Base-by-base conservation (phyloP, 169 alveolate genomes). In the Perkinsus chesapeaki region DNA sequence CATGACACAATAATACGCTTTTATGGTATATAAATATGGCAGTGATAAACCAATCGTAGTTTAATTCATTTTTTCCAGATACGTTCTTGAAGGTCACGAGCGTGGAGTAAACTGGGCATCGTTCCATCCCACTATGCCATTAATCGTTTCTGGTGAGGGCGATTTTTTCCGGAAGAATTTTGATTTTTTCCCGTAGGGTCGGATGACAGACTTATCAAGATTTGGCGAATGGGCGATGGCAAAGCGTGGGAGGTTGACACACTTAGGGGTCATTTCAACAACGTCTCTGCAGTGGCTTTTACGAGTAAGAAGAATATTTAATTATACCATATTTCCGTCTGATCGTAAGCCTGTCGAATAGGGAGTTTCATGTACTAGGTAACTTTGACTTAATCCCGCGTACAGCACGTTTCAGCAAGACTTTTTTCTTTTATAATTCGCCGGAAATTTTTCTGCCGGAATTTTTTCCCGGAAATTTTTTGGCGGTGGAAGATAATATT, bases 71-170 rank as follows among this genome's bases (percentile, higher is more conserved):
- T 0, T 94, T 10, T 95, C 96, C 93, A 97, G 97, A 91, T 97
- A 97, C 94, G 98, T 98, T 73, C 94, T 98, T 47, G 99, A 99
- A 95, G 99, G 99, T 37, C 99, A 99, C 95, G 99, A 99, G 93
- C 96, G 99, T 91, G 99, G 99, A 0, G 99, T 98, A 91, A 99
- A 99, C 95, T 99, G 99, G 99, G 99, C 98, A 0, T 93, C 98
- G 39, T 98, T 98, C 95, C 99, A 98, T 94, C 99, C 99, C 0
- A 96, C 98, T 90, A 94, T 96, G 92, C 98, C 98, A 92, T 93
- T 98, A 34, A 97, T 98, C 91, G 99, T 98, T 0, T 97, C 99
- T 36, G 99, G 82, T 60, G 27, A 60, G 12, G 31, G 3, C 0
- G 37, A 16, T 9, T 34, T 1, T 16, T 23, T 16, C 1, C 12